Base-by-base conservation (phyloP, 179 eudicot species). In the Actinidia polygama region DNA sequence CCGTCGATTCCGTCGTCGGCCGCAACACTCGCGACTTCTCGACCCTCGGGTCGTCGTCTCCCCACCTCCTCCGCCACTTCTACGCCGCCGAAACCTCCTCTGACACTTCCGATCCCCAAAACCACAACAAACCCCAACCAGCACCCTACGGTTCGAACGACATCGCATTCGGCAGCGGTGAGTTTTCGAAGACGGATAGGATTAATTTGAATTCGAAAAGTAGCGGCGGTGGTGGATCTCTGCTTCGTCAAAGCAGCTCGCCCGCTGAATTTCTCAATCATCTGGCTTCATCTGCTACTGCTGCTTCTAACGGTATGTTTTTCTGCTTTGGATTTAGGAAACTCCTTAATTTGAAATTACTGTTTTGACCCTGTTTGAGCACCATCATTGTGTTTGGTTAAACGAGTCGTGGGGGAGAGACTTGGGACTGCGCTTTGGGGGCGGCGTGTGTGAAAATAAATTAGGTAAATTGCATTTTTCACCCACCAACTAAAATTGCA, bases 221-320 rank as follows among this genome's bases (percentile, higher is more conserved):
- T 12, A 80, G 63, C 7, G 80, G 69, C 3, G 81, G 50, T 3
- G 66, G 85, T 1, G 18, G 80, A 0, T 55, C 61, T 61, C 74
- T 92, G 91, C 81, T 81, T 69, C 87, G 95, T 2, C 94, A 92
- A 61, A 92, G 94, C 63, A 92, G 95, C 84, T 90, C 91, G 4
- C 95, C 95, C 3, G 93, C 95, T 75, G 91, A 88, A 1, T 90
- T 91, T 36, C 90, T 92, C 11, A 77, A 82, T 64, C 90, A 90
- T 11, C 88, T 91, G 40, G 15, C 26, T 47, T n/a, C 70, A 18
- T 68, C 83, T 46, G 11, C 76, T 21, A 62, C 85, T 3, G 80
- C 90, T 40, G 68, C 70, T 81, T 84, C 81, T 24, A 83, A 81
- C 67, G 87, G 89, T 85, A 49, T 26, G 70, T 59, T 54, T 15